Evolutionary conservation across 805 yeast species (phyloP).

Genomic region (Kluyveromyces nonfermentans): DNA sequence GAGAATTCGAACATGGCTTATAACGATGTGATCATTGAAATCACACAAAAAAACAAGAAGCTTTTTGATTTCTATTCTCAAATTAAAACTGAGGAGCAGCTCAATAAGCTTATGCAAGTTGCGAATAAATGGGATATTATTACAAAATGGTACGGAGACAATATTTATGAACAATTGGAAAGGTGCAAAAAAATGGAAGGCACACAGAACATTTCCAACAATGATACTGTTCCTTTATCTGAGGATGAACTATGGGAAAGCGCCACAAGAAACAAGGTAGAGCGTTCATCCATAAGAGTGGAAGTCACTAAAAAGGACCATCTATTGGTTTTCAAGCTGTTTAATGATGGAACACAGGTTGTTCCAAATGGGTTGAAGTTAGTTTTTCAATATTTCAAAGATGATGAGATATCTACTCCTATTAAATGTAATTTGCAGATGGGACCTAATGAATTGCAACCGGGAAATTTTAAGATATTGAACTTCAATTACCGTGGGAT

Average conservation of each 20-base stretch:
- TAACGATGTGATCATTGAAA: slow-evolving; percentile 14
- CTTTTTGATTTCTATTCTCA: slow-evolving; percentile 20
- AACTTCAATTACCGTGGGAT: slow-evolving; percentile 12
- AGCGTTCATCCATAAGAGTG: slow-evolving; percentile 4
- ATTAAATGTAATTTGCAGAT: slow-evolving; percentile 12
- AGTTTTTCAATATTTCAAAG: slow-evolving; percentile 6
- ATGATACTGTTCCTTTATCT: not conserved
- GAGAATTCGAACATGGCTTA: not conserved
- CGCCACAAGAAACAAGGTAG: no score
- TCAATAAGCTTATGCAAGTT: slow-evolving; percentile 8
- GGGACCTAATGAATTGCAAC: slow-evolving; percentile 17
- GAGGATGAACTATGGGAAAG: not conserved
- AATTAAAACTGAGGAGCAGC: slow-evolving; percentile 10
- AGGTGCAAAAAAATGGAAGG: not conserved
- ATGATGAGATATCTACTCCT: slow-evolving; percentile 2
- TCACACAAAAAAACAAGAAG: slow-evolving; percentile 13
- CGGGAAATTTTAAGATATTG: slow-evolving; percentile 11
- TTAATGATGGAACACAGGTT: slow-evolving; percentile 7
- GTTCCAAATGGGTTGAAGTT: slow-evolving; percentile 11
- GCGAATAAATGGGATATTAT: slow-evolving; percentile 1
- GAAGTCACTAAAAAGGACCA: slow-evolving; percentile 12
- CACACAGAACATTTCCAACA: not conserved
- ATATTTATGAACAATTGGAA: slow-evolving; percentile 1
- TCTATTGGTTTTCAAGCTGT: slow-evolving; percentile 11
- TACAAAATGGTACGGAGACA: slow-evolving; percentile 1